These are phyloP conservation scores for Aspergillus uvarum DNA, from an alignment of 2,329 filamentous ascomycete species.

Conservation along the genomic window DNA sequence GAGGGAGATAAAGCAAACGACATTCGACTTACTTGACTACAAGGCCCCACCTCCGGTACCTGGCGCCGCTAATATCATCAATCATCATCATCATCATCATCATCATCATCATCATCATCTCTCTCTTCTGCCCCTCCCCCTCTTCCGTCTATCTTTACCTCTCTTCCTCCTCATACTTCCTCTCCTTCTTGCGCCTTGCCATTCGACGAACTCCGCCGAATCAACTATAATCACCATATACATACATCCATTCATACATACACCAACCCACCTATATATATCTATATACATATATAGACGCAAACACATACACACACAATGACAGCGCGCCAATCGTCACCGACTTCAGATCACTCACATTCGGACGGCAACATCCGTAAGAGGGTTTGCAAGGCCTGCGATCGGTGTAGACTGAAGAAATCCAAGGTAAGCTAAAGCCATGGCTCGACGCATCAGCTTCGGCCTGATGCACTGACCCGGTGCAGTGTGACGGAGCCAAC, in stretches of 20 bases:
- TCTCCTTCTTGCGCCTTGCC: neutral
- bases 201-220: neutral
- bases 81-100: neutral
- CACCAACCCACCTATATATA: constrained; percentile 6
- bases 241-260: constrained; percentile 6
- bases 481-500: constrained; percentile 59
- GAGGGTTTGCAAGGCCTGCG: constrained; percentile 66
- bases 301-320: constrained; percentile 25
- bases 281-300: constrained; percentile 2
- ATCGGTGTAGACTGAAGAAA: constrained; percentile 65
- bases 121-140: neutral
- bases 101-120: neutral
- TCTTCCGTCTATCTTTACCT: neutral
- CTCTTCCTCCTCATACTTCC: neutral
- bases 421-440: constrained; percentile 54
- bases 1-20: constrained; percentile 8
- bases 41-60: constrained; percentile 1
- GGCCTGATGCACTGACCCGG: constrained; percentile 26
- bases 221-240: neutral
- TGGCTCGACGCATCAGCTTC: constrained; percentile 14
- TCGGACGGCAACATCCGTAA: constrained; percentile 55
- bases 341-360: constrained; percentile 41
- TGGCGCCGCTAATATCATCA: neutral
- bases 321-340: constrained; percentile 42
- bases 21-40: neutral